Evolutionary conservation across 306 rosid genomes (phyloP).

Genomic region (Trifolium dubium): DNA sequence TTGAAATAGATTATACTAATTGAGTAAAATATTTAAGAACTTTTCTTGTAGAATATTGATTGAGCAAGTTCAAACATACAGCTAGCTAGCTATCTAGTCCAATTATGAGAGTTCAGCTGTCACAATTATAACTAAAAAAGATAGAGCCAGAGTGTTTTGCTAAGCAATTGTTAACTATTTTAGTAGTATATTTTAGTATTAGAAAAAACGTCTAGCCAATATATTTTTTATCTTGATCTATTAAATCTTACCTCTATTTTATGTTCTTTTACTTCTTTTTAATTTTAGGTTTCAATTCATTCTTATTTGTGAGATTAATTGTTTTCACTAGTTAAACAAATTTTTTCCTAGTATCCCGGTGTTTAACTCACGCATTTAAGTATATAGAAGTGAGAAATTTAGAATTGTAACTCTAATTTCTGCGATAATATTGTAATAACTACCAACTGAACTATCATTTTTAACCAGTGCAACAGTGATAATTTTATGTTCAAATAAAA

Average conservation of each 20-base stretch:
- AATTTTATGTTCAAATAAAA: too few relatives aligned
- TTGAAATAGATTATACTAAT: too few relatives aligned
- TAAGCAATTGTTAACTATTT: background rate
- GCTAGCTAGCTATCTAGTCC: background rate
- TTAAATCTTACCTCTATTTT: background rate
- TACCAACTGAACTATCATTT: too few relatives aligned
- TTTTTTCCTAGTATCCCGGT: too few relatives aligned
- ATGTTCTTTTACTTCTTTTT: too few relatives aligned
- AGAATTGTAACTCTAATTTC: too few relatives aligned
- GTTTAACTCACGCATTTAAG: too few relatives aligned
- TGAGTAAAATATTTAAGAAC: background rate
- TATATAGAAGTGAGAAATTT: too few relatives aligned
- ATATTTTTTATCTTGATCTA: background rate
- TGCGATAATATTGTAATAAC: too few relatives aligned
- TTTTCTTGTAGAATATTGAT: background rate
- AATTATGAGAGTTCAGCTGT: constrained; percentile 17
- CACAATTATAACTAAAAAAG: background rate
- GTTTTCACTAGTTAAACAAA: too few relatives aligned
- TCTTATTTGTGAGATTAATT: too few relatives aligned
- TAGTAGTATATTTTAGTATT: background rate
- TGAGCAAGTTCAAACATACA: background rate
- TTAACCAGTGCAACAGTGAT: too few relatives aligned
- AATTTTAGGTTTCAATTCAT: background rate
- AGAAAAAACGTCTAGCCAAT: background rate
- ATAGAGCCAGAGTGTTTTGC: constrained; percentile 4